phyloP scores from a whole-genome alignment of 2,329 filamentous ascomycete genomes.

The Exophiala sp. region DNA sequence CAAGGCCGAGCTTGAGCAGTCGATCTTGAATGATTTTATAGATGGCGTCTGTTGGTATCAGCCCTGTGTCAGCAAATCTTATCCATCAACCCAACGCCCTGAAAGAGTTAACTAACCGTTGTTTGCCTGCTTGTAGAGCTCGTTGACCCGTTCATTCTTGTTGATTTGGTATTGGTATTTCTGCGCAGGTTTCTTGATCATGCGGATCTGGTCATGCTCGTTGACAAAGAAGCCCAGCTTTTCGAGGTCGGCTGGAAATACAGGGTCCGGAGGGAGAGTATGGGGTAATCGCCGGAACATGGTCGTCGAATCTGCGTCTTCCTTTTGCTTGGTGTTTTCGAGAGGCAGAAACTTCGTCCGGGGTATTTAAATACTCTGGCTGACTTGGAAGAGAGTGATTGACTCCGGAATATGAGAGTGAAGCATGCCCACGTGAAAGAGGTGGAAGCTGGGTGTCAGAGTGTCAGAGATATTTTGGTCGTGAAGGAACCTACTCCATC shows the following conservation, averaged over 20 bases:
- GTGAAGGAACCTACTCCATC: too few species aligned
- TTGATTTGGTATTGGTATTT: constrained; percentile 70
- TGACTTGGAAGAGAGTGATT: not conserved
- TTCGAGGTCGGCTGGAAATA: constrained; percentile 60
- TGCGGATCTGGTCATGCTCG: constrained; percentile 66
- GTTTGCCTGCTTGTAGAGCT: constrained; percentile 66
- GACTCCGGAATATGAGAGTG: too few species aligned
- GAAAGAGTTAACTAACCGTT: constrained; percentile 65
- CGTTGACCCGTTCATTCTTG: constrained; percentile 70
- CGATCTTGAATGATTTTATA: constrained; percentile 57
- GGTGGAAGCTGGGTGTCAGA: too few species aligned
- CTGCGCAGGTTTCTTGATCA: constrained; percentile 58
- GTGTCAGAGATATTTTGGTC: too few species aligned
- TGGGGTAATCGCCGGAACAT: constrained; percentile 73
- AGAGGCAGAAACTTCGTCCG: too few species aligned
- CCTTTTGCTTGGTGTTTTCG: not conserved
- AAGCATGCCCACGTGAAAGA: too few species aligned
- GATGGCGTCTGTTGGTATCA: constrained; percentile 50
- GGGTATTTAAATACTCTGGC: too few species aligned
- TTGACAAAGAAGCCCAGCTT: constrained; percentile 77
- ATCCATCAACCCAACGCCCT: too few species aligned
- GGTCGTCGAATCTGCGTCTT: not conserved
- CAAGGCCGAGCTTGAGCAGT: constrained; percentile 55
- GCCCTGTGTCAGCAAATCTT: not conserved
- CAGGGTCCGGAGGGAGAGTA: constrained; percentile 63